Base-by-base conservation (phyloP, 371 early-diverging fungal species). In the Mucor mucedo region DNA sequence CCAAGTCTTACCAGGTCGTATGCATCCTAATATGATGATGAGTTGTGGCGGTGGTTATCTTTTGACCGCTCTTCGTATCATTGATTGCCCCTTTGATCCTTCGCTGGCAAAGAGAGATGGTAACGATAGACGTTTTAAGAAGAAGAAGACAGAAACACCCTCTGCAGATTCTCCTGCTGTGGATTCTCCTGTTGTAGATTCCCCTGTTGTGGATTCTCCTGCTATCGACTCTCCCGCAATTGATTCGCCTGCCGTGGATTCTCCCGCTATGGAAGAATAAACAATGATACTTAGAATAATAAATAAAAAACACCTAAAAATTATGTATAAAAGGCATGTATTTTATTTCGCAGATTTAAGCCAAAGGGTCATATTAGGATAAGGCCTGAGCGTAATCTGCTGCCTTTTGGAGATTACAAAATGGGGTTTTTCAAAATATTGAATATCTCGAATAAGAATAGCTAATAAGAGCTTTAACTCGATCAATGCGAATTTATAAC, bases 11-110 rank as follows among this genome's bases (percentile, higher is more conserved):
- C 90, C 93, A 1, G 90, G 91, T 29, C 89, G 97, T 60, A 96
- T 93, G 11, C 98, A 96, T 68, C 98, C 98, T n/a, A 70, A 86
- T 56, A 98, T 97, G 98, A 91, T 75, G 58, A 95, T 86, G 60
- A 89, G 88, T 65, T 92, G 91, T 32, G 84, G 87, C 33, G 97
- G 97, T 40, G 98, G 98, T 0, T 93, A 84, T 52, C 62, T 98
- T 29, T 71, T 98, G 39, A 85, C 86, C 1, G 91, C 89, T 5
- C 86, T 88, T 7, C 77, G 82, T 44, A 84, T 91, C 16, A 81
- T 89, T 62, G 82, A 87, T 63, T 73, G 73, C 9, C 75, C 77
- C 13, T 69, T 62, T 65, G 78, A 75, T 45, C 65, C 68, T 28
- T 55, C 76, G 9, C 29, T 76, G 16, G 72, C 64, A 3, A 63